phyloP scores from a whole-genome alignment of 2,329 filamentous ascomycete genomes.

The Phyllosticta citribraziliensis region DNA sequence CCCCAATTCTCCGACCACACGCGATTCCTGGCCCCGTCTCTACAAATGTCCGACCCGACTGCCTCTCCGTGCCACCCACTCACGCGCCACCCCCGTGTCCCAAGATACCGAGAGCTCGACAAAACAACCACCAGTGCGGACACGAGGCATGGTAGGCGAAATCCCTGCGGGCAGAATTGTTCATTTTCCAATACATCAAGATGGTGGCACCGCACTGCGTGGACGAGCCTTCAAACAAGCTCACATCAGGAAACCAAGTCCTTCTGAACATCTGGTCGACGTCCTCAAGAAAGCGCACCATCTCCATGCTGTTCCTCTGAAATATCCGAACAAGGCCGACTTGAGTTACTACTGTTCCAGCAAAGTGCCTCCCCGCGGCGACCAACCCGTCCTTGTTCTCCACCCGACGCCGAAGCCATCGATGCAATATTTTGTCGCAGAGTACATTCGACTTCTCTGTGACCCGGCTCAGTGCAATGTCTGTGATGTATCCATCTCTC shows the following conservation, averaged over 20 bases:
- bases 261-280: not conserved
- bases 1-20: not conserved
- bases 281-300: not conserved
- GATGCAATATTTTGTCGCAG: constrained; percentile 1
- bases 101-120: not conserved
- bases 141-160: not conserved
- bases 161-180: not conserved
- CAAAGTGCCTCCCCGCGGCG: not conserved
- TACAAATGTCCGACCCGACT: not conserved
- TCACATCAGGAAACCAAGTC: not conserved
- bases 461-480: not conserved
- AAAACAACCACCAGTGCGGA: not conserved
- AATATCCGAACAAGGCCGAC: not conserved
- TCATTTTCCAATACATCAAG: not conserved
- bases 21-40: not conserved
- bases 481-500: not conserved
- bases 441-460: not conserved
- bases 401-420: not conserved
- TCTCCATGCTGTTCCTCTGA: not conserved
- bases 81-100: not conserved
- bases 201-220: not conserved
- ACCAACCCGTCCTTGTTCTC: not conserved
- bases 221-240: not conserved
- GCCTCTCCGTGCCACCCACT: not conserved
- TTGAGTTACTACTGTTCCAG: not conserved